Base-by-base conservation (phyloP, 208 protist species). In the Crithidia acanthocephali region DNA sequence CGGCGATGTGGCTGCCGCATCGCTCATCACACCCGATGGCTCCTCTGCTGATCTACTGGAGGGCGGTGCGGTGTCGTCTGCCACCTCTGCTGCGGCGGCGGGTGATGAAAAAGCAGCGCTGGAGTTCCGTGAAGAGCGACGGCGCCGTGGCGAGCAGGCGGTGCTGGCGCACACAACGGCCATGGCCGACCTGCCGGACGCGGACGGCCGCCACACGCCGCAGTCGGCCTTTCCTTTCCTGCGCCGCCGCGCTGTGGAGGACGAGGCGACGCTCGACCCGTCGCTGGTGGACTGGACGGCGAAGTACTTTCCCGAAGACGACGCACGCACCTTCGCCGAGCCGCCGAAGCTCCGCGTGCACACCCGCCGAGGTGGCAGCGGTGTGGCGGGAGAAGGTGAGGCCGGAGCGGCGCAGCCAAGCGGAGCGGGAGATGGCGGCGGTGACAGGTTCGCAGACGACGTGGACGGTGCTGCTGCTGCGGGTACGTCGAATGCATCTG, bases 251-350 rank as follows among this genome's bases (percentile, higher is more conserved):
- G 92, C 90, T 3, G 56, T 95, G 35, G 87, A 95, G 66, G 72
- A 88, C 35, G 84, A 86, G 51, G 27, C 73, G 16, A 82, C 90
- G 22, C 76, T 97, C 11, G 92, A 97, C 62, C 87, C 92, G 0
- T 97, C 92, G 15, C 76, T 97, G 23, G 88, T 97, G 27, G 88
- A 97, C 62, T 97, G 92, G 90, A 93, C 92, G n/a, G 89, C 88
- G 40, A 94, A 95, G 78, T 94, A 93, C 73, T 97, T 89, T 60
- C 87, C 92, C 7, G 88, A 93, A 20, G 92, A 97, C 74, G 80
- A 85, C 22, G 59, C 79, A 20, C 48, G 61, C 50, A 95, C 87
- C 7, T 95, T 97, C 66, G 68, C 77, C 4, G 70, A 84, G 33
- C 88, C 86, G 28, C 92, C 89, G 37, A 79, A 83, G 53, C 83